Evolutionary conservation across 495 filamentous ascomycete species (phyloP), one percentile per base, ranked within the genome.

Genomic region (Talaromyces adpressus): DNA sequence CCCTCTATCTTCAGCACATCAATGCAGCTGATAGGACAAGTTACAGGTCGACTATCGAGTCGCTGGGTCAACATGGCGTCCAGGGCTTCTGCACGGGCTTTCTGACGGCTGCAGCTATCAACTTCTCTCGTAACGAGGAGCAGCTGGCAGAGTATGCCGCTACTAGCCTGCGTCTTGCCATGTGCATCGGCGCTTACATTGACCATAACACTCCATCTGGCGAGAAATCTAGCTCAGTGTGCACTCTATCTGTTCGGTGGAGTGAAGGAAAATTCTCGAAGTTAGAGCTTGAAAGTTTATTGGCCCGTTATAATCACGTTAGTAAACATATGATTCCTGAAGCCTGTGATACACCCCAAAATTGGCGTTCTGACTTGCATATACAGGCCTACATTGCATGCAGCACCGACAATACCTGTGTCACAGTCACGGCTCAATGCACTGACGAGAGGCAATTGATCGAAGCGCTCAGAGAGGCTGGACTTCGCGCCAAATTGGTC

Each of bases 341-440:
- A 41, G 30, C n/a, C 36, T 16, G 18, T 30, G 29, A 7, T 30
- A 30, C 29, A 30, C 29, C 6, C 29, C 29, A 7, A 30, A 30
- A 30, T 30, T 30, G 29, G 29, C 29, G 65, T 65, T 65, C 62
- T 20, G 22, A 66, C n/a, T 36, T 56, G 25, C 49, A 32, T 51
- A 51, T 64, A 30, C 29, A 79, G 75, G 74, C 72, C n/a, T 82
- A 82, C 62, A 66, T 80, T 20, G 78, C 79, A n/a, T 76, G 76
- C 23, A 54, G 66, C 14, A 78, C 70, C 29, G 79, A 81, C 59
- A 67, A 73, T 20, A 72, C 68, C 20, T 64, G 71, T 8, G 72
- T 69, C n/a, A 82, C 79, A 4, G 62, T 81, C 51, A 81, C 77
- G 7, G 69, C 75, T 3, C 64, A 73, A 7, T 30, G 64, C 62